Percentiles rank a stretch among this genome's conserved stretches.
These are phyloP conservation scores for Globisporangium nodosum DNA, from an alignment of 352 stramenopile species.

Conservation along the genomic window DNA sequence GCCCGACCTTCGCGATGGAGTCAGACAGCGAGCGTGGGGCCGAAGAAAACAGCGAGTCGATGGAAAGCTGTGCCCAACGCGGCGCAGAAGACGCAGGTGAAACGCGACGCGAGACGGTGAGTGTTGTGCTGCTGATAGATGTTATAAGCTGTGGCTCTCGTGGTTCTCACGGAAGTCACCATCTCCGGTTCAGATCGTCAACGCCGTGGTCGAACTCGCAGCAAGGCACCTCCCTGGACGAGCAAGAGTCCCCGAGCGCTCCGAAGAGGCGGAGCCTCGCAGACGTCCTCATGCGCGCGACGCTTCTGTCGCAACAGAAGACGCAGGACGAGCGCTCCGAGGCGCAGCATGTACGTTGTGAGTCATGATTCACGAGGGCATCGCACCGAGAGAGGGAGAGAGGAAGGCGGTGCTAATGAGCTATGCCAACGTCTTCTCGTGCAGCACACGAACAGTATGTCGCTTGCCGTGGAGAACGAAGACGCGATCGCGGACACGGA, in stretches of 20 bases:
- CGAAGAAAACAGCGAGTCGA: constrained; percentile 26
- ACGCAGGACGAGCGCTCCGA: background rate
- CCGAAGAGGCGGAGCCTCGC: constrained; percentile 32
- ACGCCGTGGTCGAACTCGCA: constrained; percentile 10
- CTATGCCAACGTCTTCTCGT: background rate
- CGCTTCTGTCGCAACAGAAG: constrained; percentile 47
- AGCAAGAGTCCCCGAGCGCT: constrained; percentile 3
- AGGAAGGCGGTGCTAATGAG: background rate
- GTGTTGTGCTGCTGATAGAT: background rate
- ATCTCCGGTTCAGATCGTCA: constrained; percentile 1
- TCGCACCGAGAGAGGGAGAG: too few relatives aligned
- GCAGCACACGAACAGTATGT: constrained; percentile 5
- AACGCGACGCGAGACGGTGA: background rate
- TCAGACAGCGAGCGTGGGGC: constrained; percentile 10
- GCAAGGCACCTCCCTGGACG: background rate
- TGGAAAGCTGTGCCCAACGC: constrained; percentile 18
- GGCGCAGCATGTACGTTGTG: background rate
- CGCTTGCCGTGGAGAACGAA: constrained; percentile 5
- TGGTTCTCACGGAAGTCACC: background rate
- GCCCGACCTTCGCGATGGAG: constrained; percentile 48
- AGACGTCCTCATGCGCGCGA: constrained; percentile 56
- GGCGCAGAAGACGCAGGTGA: background rate
- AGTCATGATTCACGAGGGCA: too few relatives aligned
- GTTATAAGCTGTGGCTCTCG: background rate
- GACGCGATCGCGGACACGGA: constrained; percentile 60